Percentiles rank a stretch among this genome's conserved stretches.
Evolutionary conservation across 2,329 filamentous ascomycete species (phyloP).

Genomic region (Didymella glomerata): DNA sequence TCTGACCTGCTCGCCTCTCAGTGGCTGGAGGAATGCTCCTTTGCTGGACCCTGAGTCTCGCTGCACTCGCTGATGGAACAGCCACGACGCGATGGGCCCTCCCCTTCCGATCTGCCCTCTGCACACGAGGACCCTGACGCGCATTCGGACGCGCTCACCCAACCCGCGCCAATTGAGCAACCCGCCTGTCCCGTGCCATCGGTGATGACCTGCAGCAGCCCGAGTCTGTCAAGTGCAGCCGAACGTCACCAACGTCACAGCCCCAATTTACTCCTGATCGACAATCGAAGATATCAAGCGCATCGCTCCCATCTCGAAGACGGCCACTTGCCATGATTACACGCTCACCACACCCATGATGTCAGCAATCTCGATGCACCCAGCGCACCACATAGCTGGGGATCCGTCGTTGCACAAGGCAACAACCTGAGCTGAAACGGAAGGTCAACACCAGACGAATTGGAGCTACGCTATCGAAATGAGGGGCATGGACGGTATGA

Average conservation of each 20-base stretch:
- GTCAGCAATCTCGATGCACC: conserved; percentile 2
- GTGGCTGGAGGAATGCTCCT: background rate
- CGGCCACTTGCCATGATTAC: background rate
- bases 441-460: background rate
- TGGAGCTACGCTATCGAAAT: background rate
- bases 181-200: background rate
- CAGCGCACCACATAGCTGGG: background rate
- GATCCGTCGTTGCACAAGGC: background rate
- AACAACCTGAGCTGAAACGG: background rate
- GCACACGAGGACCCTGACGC: background rate
- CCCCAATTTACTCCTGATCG: conserved; percentile 1
- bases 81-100: conserved; percentile 9
- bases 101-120: conserved; percentile 5
- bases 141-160: background rate
- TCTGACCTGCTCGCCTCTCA: background rate
- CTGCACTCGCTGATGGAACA: background rate
- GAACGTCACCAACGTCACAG: conserved; percentile 5
- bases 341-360: background rate
- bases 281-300: conserved; percentile 15
- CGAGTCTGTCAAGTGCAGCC: background rate
- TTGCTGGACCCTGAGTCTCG: conserved; percentile 12
- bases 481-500: background rate
- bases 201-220: background rate
- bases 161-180: background rate
- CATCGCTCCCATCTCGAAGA: conserved; percentile 6